phyloP scores from a whole-genome alignment of 2,329 filamentous ascomycete genomes.

The Rhynchosporium agropyri region DNA sequence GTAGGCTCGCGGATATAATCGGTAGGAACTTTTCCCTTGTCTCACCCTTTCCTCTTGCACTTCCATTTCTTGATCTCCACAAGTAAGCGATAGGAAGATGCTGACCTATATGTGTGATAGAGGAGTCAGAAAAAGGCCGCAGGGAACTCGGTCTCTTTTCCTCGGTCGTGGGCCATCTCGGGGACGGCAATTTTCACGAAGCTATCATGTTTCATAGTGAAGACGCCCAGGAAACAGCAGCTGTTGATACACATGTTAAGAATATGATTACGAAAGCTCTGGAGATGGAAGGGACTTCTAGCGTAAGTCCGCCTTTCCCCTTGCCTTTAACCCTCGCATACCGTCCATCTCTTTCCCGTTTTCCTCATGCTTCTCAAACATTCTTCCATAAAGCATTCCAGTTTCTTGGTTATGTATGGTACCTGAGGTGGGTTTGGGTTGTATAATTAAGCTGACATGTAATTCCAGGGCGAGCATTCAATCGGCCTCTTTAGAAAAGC shows the following conservation, averaged over 20 bases:
- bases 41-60: too few species aligned
- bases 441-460: neutral
- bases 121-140: slow-evolving; percentile 84
- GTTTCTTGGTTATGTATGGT: neutral
- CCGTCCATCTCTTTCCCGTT: neutral
- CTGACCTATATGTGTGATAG: slow-evolving; percentile 7
- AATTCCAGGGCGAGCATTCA: slow-evolving; percentile 69
- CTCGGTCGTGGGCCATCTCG: slow-evolving; percentile 83
- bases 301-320: slow-evolving; percentile 46
- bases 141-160: slow-evolving; percentile 82
- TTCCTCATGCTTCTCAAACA: neutral
- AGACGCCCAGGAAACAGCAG: slow-evolving; percentile 67
- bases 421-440: too few species aligned
- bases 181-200: slow-evolving; percentile 92
- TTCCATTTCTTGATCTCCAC: too few species aligned
- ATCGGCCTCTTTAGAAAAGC: slow-evolving; percentile 85
- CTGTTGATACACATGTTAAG: slow-evolving; percentile 77
- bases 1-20: slow-evolving; percentile 69
- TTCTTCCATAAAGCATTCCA: neutral
- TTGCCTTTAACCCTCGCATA: too few species aligned
- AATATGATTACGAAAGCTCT: slow-evolving; percentile 85
- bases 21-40: slow-evolving; percentile 46
- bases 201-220: slow-evolving; percentile 84
- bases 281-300: slow-evolving; percentile 91
- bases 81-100: too few species aligned